Evolutionary conservation across 495 filamentous ascomycete species (phyloP), one percentile per base, ranked within the genome.

Genomic region (Evansstolkia leycettana): DNA sequence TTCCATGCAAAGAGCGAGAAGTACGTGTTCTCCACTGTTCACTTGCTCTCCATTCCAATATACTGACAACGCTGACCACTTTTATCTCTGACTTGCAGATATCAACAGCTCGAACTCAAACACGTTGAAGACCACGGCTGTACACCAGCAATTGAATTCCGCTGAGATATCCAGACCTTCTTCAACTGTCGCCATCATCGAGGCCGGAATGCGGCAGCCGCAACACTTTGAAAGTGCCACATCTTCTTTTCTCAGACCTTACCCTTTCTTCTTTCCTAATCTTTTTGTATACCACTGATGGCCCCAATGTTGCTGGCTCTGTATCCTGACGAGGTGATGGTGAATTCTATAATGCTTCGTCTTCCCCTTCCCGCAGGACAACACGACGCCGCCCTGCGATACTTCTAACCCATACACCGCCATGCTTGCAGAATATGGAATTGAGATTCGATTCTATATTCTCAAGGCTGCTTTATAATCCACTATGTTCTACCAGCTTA

Each of bases 1-100:
- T 99, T 93, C 55, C 92, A 99, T 61, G 80, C 86, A 18, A 94
- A 86, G 67, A 96, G 86, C 55, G 88, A 96, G 58, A 87, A 86
- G 83, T 94, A 64, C 59, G 82, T 71, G 18, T 40, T 16, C 17
- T 11, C 23, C 24, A 19, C 28, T 27, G 2, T 4, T 5, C 2
- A 18, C 29, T 15, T 13, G 12, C 8, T 33, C 30, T n/a, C 13
- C 31, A 7, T 34, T 5, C 10, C 9, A 7, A 10, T 33, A 33
- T 28, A 7, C 39, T 40, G 19, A 43, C 25, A 31, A 17, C 28
- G 31, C 39, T n/a, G n/a, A n/a, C n/a, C 29, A 40, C 50, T 58
- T 43, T 36, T 46, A 10, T 20, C 35, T 33, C 27, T 17, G 12
- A 25, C 15, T 32, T 33, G 37, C 34, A 92, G 84, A 50, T 92